Conservation (phyloP, 148 eudicot genomes). For the Camellia sinensis region DNA sequence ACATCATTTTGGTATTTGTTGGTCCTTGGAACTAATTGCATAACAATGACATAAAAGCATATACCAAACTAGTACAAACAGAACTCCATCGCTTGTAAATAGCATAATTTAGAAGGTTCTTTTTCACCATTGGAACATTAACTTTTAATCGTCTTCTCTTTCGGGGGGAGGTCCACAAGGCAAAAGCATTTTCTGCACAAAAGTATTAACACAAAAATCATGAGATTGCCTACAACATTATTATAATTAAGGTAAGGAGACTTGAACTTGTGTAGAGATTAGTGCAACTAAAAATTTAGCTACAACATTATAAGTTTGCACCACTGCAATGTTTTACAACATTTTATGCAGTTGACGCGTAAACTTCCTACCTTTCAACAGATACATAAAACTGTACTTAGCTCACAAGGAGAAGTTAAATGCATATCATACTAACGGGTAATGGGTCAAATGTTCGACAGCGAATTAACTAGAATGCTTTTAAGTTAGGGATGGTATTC, state of each 20-base stretch:
- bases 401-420: neutral
- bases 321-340: neutral
- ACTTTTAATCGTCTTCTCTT: conserved; percentile 47
- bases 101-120: neutral
- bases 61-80: neutral
- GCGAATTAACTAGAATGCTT: too few relatives aligned
- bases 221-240: neutral
- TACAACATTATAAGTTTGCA: neutral
- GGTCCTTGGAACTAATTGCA: neutral
- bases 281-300: neutral
- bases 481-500: too few relatives aligned
- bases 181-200: conserved; percentile 73
- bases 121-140: neutral
- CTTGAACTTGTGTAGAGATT: neutral
- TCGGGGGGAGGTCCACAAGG: conserved; percentile 84
- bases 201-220: conserved; percentile 2
- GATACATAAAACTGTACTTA: neutral
- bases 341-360: neutral
- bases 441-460: neutral
- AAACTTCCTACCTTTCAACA: neutral
- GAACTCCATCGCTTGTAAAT: neutral
- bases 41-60: neutral
- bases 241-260: neutral
- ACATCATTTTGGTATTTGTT: neutral
- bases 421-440: too few relatives aligned